These are phyloP conservation scores for Apiospora hydei DNA, from an alignment of 2,329 filamentous ascomycete genomes.

Conservation along the genomic window DNA sequence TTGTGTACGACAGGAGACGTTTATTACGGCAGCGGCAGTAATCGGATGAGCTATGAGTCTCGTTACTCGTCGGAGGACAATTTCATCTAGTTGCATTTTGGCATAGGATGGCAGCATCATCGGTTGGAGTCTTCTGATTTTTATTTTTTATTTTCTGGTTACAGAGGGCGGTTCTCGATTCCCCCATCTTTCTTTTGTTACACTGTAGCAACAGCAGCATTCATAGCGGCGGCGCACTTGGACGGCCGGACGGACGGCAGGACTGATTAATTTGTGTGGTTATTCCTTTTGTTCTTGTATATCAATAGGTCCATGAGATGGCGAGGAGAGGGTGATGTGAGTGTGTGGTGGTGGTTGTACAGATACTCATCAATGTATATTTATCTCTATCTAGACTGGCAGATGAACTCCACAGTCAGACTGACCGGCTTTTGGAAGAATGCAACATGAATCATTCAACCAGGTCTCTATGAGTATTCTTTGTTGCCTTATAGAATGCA, in stretches of 20 bases:
- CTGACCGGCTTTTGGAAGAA: not conserved
- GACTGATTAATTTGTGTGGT: not conserved
- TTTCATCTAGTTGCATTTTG: not conserved
- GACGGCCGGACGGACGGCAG: not conserved
- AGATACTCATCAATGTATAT: slow-evolving; percentile 15
- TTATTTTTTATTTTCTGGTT: not conserved
- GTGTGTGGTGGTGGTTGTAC: not conserved
- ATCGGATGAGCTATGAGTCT: not conserved
- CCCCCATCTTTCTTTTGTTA: not conserved
- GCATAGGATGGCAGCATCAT: not conserved
- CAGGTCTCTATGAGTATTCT: not conserved
- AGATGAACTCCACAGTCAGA: not conserved
- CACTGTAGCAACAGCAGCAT: not conserved
- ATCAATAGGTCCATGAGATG: not conserved
- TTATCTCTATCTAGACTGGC: not conserved
- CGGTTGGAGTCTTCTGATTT: not conserved
- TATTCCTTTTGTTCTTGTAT: not conserved
- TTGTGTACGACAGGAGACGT: not conserved
- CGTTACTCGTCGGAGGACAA: not conserved
- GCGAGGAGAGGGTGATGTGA: no score
- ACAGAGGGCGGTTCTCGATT: not conserved
- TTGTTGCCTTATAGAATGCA: not conserved
- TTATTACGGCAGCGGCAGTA: not conserved
- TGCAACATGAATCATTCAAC: not conserved
- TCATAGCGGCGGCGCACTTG: slow-evolving; percentile 17